phyloP scores from a whole-genome alignment of 176 grass and related monocot genomes.

The Saccharum spontaneum region DNA sequence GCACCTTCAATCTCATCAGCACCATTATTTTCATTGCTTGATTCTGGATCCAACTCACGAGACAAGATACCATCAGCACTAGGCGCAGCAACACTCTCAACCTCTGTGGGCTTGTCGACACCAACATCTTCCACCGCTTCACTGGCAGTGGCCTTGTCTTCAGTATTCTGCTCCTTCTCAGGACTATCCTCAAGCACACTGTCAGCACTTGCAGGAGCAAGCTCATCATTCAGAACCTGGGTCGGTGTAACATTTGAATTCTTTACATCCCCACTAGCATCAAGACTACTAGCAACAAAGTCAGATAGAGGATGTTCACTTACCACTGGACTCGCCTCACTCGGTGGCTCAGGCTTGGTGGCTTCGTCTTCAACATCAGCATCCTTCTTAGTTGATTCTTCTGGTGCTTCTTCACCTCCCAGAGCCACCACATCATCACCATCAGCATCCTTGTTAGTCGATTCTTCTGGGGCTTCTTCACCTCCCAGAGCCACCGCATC shows the following conservation, averaged over 20 bases:
- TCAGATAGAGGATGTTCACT: constrained; percentile 22
- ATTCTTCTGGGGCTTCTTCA: not conserved
- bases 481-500: not conserved
- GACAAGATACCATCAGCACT: constrained; percentile 13
- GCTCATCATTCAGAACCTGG: constrained; percentile 27
- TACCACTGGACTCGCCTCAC: constrained; percentile 25
- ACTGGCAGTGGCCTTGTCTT: constrained; percentile 1
- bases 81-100: constrained; percentile 13
- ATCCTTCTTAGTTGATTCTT: constrained; percentile 32
- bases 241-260: not conserved
- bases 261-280: constrained; percentile 24
- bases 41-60: constrained; percentile 25
- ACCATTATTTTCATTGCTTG: constrained; percentile 1
- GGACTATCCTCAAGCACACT: constrained; percentile 3
- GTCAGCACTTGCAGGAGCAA: not conserved
- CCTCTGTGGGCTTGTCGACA: constrained; percentile 17
- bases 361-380: constrained; percentile 10
- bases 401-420: not conserved
- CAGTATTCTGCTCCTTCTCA: constrained; percentile 3
- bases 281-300: constrained; percentile 20
- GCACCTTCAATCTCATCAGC: constrained; percentile 19
- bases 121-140: constrained; percentile 13
- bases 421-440: not conserved
- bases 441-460: constrained; percentile 32
- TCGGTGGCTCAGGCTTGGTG: constrained; percentile 1